Percentiles rank a stretch among this genome's conserved stretches.
phyloP scores from a whole-genome alignment of 2,329 filamentous ascomycete genomes.

The Coniochaeta ligniaria region DNA sequence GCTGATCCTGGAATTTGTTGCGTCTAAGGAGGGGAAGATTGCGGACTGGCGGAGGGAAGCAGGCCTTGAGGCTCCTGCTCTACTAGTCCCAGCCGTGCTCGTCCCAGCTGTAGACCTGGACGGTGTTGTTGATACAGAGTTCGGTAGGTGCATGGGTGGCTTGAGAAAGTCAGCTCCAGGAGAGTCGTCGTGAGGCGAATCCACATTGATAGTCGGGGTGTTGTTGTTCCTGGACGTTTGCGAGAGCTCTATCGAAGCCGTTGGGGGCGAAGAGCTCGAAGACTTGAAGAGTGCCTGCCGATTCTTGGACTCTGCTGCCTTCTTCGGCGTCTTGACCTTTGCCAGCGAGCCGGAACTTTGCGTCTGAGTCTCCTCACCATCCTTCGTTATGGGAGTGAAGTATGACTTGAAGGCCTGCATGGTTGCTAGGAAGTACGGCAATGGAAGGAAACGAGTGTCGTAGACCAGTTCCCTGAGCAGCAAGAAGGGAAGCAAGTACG shows the following conservation, averaged over 20 bases:
- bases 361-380: constrained; percentile 10
- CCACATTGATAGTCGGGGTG: not conserved
- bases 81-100: not conserved
- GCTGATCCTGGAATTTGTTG: constrained; percentile 34
- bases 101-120: not conserved
- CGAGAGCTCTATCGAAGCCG: constrained; percentile 5
- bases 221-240: not conserved
- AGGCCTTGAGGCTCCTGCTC: constrained; percentile 2
- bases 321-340: not conserved
- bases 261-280: constrained; percentile 8
- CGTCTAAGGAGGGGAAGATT: constrained; percentile 29
- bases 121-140: not conserved
- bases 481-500: not conserved
- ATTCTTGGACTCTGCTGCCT: not conserved
- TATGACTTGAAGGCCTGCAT: constrained; percentile 27
- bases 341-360: not conserved
- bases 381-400: constrained; percentile 20
- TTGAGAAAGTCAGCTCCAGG: not conserved
- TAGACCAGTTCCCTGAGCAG: not conserved
- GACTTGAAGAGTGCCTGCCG: not conserved
- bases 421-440: not conserved
- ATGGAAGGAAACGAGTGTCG: not conserved
- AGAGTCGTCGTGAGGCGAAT: not conserved
- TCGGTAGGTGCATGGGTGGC: not conserved
- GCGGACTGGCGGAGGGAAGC: constrained; percentile 17